Evolutionary conservation across 495 filamentous ascomycete species (phyloP).

Genomic region (Eremomyces bilateralis): DNA sequence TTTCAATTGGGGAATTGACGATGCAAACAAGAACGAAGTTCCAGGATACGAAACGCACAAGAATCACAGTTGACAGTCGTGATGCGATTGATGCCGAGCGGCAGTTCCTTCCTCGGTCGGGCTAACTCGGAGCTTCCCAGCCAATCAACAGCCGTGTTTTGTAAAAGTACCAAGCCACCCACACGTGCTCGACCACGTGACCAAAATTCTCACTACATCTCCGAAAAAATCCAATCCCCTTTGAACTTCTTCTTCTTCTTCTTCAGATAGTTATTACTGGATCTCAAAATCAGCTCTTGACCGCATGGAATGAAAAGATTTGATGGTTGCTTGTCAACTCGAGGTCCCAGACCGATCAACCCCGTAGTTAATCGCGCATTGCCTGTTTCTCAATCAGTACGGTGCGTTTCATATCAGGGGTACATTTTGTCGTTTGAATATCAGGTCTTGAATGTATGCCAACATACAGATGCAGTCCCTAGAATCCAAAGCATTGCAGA

Average conservation of each 20-base stretch:
- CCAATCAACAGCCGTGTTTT: too few relatives aligned
- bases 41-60: neutral
- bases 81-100: neutral
- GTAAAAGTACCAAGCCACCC: too few relatives aligned
- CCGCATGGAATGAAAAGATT: constrained; percentile 1
- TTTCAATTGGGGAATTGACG: constrained; percentile 4
- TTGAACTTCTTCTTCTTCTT: neutral
- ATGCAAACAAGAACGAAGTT: neutral
- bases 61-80: neutral
- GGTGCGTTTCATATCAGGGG: constrained; percentile 27
- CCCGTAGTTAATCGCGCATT: constrained; percentile 28
- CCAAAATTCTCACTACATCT: too few relatives aligned
- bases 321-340: constrained; percentile 5
- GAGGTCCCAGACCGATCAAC: constrained; percentile 15
- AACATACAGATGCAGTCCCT: too few relatives aligned
- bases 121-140: neutral
- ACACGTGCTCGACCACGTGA: too few relatives aligned
- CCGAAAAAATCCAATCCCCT: too few relatives aligned
- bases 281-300: constrained; percentile 6
- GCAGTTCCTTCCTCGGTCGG: neutral
- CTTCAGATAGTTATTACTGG: neutral
- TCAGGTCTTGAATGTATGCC: too few relatives aligned
- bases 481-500: too few relatives aligned
- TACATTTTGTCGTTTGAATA: too few relatives aligned
- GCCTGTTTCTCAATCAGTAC: constrained; percentile 10